phyloP scores from a whole-genome alignment of 2,329 filamentous ascomycete species.

The Monilinia polystroma region DNA sequence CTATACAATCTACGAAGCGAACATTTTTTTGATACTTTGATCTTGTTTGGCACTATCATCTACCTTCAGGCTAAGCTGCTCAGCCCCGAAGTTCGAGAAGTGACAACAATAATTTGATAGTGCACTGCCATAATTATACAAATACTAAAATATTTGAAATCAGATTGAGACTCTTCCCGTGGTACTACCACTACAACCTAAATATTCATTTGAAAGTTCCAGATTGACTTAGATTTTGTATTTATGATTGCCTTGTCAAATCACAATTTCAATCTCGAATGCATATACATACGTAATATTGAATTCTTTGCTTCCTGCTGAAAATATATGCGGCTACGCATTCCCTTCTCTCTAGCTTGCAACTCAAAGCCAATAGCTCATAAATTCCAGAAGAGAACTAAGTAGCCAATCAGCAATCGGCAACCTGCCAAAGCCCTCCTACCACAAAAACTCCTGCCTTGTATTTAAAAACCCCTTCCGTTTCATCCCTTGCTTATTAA shows the following conservation, averaged over 20 bases:
- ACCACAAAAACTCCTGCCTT: constrained; percentile 4
- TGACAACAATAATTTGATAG: no score
- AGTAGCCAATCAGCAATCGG: neutral
- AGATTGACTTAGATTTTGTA: neutral
- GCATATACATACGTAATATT: neutral
- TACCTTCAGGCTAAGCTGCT: no score
- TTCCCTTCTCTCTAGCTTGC: neutral
- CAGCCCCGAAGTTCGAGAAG: no score
- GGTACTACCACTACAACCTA: neutral
- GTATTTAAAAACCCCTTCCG: neutral
- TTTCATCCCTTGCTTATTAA: constrained; percentile 2
- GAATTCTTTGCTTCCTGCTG: neutral
- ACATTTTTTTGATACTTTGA: no score
- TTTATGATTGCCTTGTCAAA: neutral
- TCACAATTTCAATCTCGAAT: no score
- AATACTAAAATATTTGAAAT: no score
- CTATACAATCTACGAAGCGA: no score
- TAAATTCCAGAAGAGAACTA: neutral
- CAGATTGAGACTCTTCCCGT: neutral
- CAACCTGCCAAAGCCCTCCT: neutral
- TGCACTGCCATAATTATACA: neutral
- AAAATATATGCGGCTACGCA: neutral
- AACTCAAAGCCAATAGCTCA: neutral
- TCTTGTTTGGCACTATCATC: no score
- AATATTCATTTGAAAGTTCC: neutral